A percentile compares a stretch with the other conserved stretches of the same genome.
These are phyloP conservation scores for Cryptosporidium andersoni DNA, from an alignment of 169 alveolate species.

Conservation along the genomic window DNA sequence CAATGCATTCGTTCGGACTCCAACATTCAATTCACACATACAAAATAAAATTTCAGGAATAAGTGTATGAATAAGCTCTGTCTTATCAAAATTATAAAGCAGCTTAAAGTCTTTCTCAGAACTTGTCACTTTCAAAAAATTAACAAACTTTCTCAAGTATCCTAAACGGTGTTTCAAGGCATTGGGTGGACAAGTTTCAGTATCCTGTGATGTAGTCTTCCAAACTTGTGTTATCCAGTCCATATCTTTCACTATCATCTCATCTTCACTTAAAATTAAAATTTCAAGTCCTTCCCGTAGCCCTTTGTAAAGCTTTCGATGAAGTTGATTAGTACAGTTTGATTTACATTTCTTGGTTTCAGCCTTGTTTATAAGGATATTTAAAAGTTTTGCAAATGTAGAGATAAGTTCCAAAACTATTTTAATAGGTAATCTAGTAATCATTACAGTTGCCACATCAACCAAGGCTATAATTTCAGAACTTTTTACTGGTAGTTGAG, in stretches of 20 bases:
- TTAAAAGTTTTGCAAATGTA: not conserved
- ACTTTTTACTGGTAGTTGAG: conserved; percentile 22
- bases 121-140: conserved; percentile 7
- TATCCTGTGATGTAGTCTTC: conserved; percentile 4
- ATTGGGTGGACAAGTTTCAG: conserved; percentile 39
- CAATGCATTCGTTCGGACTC: conserved; percentile 49
- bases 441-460: conserved; percentile 62
- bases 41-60: conserved; percentile 57
- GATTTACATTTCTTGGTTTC: not conserved
- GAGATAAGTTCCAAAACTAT: conserved; percentile 4
- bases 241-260: not conserved
- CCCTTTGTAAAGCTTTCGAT: conserved; percentile 38
- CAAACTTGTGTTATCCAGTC: conserved; percentile 10
- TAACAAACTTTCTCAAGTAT: conserved; percentile 33
- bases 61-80: conserved; percentile 20
- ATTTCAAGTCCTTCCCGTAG: conserved; percentile 22
- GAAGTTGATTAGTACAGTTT: not conserved
- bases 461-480: conserved; percentile 44
- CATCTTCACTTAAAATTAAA: not conserved
- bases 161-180: conserved; percentile 53
- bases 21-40: conserved; percentile 19
- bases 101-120: conserved; percentile 13
- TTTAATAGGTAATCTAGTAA: conserved; percentile 11
- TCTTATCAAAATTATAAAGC: conserved; percentile 2
- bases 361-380: not conserved